phyloP scores from a whole-genome alignment of 148 eudicot species.

The Rhododendron simsii region DNA sequence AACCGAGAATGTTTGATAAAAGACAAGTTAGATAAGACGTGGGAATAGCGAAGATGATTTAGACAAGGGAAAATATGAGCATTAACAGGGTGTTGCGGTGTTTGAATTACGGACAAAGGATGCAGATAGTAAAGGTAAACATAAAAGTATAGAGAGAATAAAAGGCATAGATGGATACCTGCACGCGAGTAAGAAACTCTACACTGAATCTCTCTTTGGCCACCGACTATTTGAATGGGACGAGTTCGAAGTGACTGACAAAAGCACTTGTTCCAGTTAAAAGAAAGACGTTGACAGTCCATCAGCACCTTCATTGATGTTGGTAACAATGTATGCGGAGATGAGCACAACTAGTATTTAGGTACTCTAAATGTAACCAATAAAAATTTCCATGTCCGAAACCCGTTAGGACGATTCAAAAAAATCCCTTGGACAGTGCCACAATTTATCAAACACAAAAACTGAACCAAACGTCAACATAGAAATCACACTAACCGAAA shows the following conservation, averaged over 20 bases:
- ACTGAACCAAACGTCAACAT: neutral
- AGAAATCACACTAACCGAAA: neutral
- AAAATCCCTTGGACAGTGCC: neutral
- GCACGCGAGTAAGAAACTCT: constrained; percentile 5
- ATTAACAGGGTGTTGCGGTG: neutral
- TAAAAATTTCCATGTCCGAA: neutral
- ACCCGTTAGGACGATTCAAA: neutral
- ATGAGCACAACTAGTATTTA: constrained; percentile 3
- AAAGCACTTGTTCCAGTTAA: constrained; percentile 30
- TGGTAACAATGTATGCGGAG: neutral
- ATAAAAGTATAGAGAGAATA: neutral
- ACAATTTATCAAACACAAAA: neutral
- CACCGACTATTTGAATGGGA: constrained; percentile 4
- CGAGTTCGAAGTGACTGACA: constrained; percentile 7
- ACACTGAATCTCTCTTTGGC: neutral
- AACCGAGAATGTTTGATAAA: neutral
- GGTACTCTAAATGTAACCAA: neutral
- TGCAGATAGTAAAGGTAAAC: neutral
- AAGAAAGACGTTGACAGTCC: constrained; percentile 40
- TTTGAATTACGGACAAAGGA: neutral
- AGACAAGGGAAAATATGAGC: neutral
- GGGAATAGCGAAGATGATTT: neutral
- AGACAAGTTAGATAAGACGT: neutral
- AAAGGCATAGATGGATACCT: constrained; percentile 13
- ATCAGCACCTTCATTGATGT: constrained; percentile 29